Base-by-base conservation (phyloP, 148 eudicot genomes). In the Cornus kousa region DNA sequence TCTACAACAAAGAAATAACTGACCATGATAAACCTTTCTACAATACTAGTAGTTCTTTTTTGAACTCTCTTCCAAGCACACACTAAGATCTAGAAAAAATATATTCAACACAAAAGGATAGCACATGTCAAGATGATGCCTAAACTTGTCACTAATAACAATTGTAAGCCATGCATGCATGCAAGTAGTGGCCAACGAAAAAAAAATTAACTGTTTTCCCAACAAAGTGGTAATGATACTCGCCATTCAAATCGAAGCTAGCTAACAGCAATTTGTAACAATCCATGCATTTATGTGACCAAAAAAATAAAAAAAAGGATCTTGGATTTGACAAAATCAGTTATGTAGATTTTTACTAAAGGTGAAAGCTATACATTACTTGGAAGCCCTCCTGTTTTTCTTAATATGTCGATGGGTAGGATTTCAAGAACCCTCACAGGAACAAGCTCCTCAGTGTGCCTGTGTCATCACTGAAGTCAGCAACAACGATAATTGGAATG, bases 351-450 rank as follows among this genome's bases (percentile, higher is more conserved):
- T 2, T 50, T 50, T 50, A 50, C 57, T 9, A 75, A 64, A 69
- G 31, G 35, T 31, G 53, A 46, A 71, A 57, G 74, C 16, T 84
- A 43, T 43, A 91, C 97, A 92, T 92, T 83, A 83, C 80, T 85
- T 17, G 93, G 97, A 46, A 92, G 93, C 74, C 97, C 97, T 28
- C 91, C 90, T 60, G 81, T 82, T 80, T 81, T 79, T 67, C 76
- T 77, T 67, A 92, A 77, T 43, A 77, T 77, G 53, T 83, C 73
- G 46, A 83, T 46, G 5, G 97, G 85, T 74, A 92, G 66, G 70
- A 93, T 89, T 74, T 92, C 97, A 70, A 92, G 91, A 77, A 92
- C 97, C 86, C 87, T 89, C 75, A 90, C 79, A 77, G 97, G 97
- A 80, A 84, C 72, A 80, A 92, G 89, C 48, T 82, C 87, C 55